Conservation (phyloP, 2,329 filamentous ascomycete genomes). For the Escovopsis weberi region DNA sequence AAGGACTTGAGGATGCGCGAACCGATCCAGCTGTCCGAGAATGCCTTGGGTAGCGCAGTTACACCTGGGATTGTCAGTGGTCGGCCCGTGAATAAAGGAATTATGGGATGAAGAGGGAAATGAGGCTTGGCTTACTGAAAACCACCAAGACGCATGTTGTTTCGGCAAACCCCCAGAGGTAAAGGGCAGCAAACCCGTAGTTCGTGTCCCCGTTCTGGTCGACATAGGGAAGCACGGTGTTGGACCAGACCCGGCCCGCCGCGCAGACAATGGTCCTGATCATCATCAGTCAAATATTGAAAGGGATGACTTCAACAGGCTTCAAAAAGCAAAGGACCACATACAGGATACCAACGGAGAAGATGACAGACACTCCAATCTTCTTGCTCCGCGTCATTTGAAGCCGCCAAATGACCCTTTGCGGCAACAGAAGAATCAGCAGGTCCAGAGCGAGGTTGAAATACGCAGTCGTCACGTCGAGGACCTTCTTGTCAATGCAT, state of each 20-base stretch:
- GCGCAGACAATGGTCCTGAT: not conserved
- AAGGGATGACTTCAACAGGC: not conserved
- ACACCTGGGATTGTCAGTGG: not conserved
- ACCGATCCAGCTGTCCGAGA: not conserved
- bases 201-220: not conserved
- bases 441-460: constrained; percentile 14
- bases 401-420: constrained; percentile 14
- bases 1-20: not conserved
- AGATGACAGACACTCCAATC: constrained; percentile 16
- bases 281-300: not conserved
- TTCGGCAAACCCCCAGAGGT: not conserved
- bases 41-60: not conserved
- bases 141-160: not conserved
- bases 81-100: not conserved
- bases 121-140: not conserved
- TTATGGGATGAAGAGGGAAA: not conserved
- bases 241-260: not conserved
- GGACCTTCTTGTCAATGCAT: constrained; percentile 9
- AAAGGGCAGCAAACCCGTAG: not conserved
- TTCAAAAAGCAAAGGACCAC: not conserved
- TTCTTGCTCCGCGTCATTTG: constrained; percentile 14
- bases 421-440: constrained; percentile 15
- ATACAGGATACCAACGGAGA: constrained; percentile 16
- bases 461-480: constrained; percentile 9
- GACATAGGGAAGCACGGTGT: not conserved